Conservation (phyloP, 257 asterid species). For the Leonotis leonurus region DNA sequence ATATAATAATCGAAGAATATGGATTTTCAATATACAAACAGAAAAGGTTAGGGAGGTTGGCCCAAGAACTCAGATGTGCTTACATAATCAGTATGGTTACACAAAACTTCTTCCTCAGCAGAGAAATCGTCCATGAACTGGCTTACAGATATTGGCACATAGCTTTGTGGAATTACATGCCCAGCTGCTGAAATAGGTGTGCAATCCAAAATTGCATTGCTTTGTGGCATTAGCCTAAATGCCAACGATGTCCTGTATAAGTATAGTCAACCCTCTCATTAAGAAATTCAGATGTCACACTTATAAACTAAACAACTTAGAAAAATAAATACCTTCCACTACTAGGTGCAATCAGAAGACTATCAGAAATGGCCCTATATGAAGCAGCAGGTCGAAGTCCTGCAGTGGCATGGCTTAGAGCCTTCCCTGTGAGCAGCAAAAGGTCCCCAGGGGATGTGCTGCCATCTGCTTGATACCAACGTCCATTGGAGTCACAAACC, state of each 20-base stretch:
- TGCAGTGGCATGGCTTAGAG: conserved; percentile 90
- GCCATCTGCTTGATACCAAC: conserved; percentile 92
- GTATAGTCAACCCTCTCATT: conserved; percentile 23
- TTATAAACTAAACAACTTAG: conserved; percentile 6
- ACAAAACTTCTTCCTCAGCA: conserved; percentile 64
- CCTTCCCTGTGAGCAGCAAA: conserved; percentile 83
- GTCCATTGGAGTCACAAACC: conserved; percentile 94
- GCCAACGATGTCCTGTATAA: conserved; percentile 77
- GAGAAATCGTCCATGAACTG: conserved; percentile 93
- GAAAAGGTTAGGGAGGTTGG: no score
- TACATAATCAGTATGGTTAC: conserved; percentile 61
- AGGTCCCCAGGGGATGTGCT: conserved; percentile 76
- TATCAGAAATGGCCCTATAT: conserved; percentile 49
- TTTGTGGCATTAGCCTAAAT: conserved; percentile 90
- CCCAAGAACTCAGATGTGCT: no score
- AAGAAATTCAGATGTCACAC: conserved; percentile 15
- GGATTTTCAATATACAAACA: no score
- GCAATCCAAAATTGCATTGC: conserved; percentile 89
- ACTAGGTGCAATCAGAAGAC: conserved; percentile 29
- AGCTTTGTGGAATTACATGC: conserved; percentile 83
- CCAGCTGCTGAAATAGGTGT: conserved; percentile 86
- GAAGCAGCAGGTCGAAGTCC: conserved; percentile 83
- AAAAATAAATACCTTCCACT: conserved; percentile 61
- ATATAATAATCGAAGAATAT: neutral
- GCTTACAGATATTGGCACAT: conserved; percentile 76